Base-by-base conservation (phyloP, 169 alveolate genomes). In the Eimeria maxima region DNA sequence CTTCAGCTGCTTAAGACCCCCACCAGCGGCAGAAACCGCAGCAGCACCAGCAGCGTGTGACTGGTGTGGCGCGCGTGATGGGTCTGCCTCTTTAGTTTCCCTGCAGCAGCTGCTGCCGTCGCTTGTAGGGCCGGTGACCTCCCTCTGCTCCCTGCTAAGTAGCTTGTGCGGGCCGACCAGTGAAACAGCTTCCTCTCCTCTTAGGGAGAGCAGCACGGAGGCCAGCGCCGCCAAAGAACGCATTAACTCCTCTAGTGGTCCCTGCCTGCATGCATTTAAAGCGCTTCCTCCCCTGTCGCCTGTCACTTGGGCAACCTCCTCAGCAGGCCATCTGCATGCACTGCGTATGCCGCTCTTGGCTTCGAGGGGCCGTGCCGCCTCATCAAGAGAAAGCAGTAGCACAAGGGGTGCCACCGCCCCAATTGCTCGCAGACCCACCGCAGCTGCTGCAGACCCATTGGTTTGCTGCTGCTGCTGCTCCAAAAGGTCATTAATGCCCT, bases 401-500 rank as follows among this genome's bases (percentile, higher is more conserved):
- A 84, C 78, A 65, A 84, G 44, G 18, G 92, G 92, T 6, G 53
- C 78, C 24, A 84, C 92, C 20, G 92, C 92, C 7, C 92, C 92
- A 33, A 84, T 53, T 16, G 92, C 92, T 60, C 92, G 22, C 76
- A 84, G 55, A 53, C 92, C 92, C 27, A 84, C 92, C 18, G 92
- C 92, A 29, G 55, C 78, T 29, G 63, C 92, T n/a, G 76, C 53
- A 24, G 76, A 84, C 16, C 44, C 45, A 27, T 55, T 73, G 29
- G 55, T 38, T 38, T 73, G 84, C 38, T 65, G 74, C 74, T 65
- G 74, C 92, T 57, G 55, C 92, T 27, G 92, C 57, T 53, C 50
- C 33, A 84, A 55, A 53, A 84, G 16, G 55, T 84, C 92, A 78
- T 84, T 84, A 78, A 84, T 16, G 47, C 71, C 92, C 92, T 84